These are phyloP conservation scores for Sporopachydermia cereana DNA, from an alignment of 1,139 yeast species.

Conservation along the genomic window DNA sequence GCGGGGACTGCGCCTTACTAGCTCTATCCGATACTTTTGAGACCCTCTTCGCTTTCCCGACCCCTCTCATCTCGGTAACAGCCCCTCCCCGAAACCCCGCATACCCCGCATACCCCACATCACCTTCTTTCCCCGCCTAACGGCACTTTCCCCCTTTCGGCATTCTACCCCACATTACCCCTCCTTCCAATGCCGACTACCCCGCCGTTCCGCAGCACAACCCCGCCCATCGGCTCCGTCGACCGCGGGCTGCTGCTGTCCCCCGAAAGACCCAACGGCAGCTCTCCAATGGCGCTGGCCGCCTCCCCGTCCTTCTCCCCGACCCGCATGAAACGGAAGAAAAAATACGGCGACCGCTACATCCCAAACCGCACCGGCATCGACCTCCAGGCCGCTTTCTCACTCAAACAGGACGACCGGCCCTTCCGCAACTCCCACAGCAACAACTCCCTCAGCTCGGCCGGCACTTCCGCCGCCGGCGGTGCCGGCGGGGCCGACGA, in stretches of 20 bases:
- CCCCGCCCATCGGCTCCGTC: slow-evolving; percentile 4
- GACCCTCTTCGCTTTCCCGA: too few species aligned
- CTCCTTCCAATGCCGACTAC: slow-evolving; percentile 1
- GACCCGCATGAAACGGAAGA: slow-evolving; percentile 33
- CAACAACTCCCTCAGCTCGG: slow-evolving; percentile 8
- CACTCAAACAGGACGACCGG: slow-evolving; percentile 41
- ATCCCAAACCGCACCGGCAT: slow-evolving; percentile 81
- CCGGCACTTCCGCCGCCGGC: slow-evolving; percentile 5
- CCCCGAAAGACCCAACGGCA: not conserved
- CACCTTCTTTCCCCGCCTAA: too few species aligned
- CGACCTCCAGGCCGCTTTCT: slow-evolving; percentile 80
- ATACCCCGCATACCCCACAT: too few species aligned
- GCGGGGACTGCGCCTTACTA: too few species aligned
- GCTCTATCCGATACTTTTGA: too few species aligned
- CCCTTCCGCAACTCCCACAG: slow-evolving; percentile 13
- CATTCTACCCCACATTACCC: not conserved
- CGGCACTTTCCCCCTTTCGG: not conserved
- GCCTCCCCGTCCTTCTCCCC: slow-evolving; percentile 26
- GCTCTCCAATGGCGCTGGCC: slow-evolving; percentile 7
- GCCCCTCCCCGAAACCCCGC: too few species aligned
- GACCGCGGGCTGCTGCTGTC: slow-evolving; percentile 1
- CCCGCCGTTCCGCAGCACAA: not conserved
- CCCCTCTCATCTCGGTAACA: too few species aligned
- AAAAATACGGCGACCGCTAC: slow-evolving; percentile 66
- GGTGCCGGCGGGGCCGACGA: slow-evolving; percentile 9